A percentile compares a stretch with the other conserved stretches of the same genome.
phyloP scores from a whole-genome alignment of 345 rosid genomes.

The Jatropha curcas region DNA sequence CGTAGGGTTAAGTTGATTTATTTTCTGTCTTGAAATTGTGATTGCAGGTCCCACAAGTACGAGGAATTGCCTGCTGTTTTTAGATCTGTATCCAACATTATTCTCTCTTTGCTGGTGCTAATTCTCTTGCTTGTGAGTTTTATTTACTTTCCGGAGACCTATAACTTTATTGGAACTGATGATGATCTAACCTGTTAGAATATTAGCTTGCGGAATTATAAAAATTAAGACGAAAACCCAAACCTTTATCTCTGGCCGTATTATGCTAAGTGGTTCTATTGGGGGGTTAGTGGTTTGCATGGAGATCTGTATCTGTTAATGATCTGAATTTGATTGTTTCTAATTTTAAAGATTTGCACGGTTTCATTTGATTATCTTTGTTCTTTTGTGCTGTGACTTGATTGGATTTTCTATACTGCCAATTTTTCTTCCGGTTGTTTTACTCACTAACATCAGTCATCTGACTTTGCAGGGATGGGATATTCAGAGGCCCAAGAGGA shows the following conservation, averaged over 20 bases:
- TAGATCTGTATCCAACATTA: conserved; percentile 80
- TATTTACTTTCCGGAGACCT: neutral
- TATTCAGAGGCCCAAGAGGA: conserved; percentile 57
- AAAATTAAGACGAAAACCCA: no score
- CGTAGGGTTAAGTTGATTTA: neutral
- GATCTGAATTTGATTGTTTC: no score
- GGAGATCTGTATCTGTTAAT: no score
- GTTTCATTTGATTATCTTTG: neutral
- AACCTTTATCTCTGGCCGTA: no score
- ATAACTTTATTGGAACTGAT: neutral
- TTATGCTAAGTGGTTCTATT: no score
- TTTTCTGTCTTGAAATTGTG: neutral
- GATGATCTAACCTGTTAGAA: neutral
- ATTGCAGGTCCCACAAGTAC: conserved; percentile 79
- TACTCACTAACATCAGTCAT: neutral
- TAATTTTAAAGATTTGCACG: neutral
- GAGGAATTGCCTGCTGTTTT: conserved; percentile 76
- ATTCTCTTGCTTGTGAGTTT: conserved; percentile 78
- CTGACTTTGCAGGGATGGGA: conserved; percentile 53
- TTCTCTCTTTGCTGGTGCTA: conserved; percentile 77
- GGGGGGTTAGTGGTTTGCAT: no score
- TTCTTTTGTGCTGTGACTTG: neutral
- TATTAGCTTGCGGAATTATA: no score
- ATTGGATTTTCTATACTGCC: no score
- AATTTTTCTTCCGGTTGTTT: neutral